Conservation (phyloP, 441 rosid species). For the Sinapis alba region DNA sequence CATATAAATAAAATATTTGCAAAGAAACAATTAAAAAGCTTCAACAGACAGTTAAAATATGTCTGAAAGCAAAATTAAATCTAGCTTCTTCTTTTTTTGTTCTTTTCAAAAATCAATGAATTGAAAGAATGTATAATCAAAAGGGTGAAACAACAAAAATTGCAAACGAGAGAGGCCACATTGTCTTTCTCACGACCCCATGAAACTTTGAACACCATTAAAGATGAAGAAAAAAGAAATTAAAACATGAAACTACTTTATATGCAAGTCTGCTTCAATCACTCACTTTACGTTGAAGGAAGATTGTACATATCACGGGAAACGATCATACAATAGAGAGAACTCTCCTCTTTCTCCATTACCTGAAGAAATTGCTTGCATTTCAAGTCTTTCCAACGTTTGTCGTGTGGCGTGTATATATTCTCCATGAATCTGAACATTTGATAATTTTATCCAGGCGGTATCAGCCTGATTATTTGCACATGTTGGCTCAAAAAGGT, state of each 20-base stretch:
- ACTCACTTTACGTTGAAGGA: no score
- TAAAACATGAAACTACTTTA: not conserved
- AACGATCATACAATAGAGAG: not conserved
- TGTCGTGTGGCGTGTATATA: conserved; percentile 6
- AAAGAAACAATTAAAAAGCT: not conserved
- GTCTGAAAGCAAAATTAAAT: not conserved
- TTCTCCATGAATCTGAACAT: no score
- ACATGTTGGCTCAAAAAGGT: conserved; percentile 10
- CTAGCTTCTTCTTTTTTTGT: not conserved
- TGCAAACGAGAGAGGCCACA: conserved; percentile 8
- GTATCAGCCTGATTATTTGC: conserved; percentile 13
- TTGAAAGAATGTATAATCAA: conserved; percentile 20
- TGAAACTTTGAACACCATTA: not conserved
- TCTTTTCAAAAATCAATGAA: conserved; percentile 19
- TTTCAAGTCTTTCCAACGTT: conserved; percentile 17
- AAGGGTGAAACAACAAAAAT: conserved; percentile 13
- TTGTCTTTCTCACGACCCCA: not conserved
- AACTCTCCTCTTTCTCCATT: conserved; percentile 11
- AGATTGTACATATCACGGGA: no score
- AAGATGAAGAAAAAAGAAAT: not conserved
- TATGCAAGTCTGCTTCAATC: conserved; percentile 16
- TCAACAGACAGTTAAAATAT: not conserved
- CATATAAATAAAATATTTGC: not conserved
- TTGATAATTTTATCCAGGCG: no score
- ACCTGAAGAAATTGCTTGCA: conserved; percentile 2